A percentile compares a stretch with the other conserved stretches of the same genome.
Conservation (phyloP, 2,329 filamentous ascomycete genomes). For the Fusarium sp. region DNA sequence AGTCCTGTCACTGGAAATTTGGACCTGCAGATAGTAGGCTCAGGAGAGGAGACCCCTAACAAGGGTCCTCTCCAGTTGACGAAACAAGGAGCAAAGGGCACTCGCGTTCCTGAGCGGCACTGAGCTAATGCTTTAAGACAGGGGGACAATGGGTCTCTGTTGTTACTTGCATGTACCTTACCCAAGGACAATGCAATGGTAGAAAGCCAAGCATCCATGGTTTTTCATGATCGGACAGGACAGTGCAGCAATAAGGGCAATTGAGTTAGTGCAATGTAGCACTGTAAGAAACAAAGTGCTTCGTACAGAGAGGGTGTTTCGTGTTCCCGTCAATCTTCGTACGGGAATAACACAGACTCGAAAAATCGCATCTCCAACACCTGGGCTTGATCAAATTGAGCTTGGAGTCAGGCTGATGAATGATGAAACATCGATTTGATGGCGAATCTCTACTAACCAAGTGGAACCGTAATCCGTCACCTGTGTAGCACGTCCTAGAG, state of each 20-base stretch:
- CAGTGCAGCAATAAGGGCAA: background rate
- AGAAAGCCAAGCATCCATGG: background rate
- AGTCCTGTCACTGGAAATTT: slow-evolving; percentile 43
- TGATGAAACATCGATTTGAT: slow-evolving; percentile 33
- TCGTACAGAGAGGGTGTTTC: background rate
- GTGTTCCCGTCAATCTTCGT: background rate
- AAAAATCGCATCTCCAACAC: background rate
- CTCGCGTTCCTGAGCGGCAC: slow-evolving; percentile 22
- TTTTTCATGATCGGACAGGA: background rate
- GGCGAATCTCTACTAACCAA: slow-evolving; percentile 1
- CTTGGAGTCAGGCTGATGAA: slow-evolving; percentile 13
- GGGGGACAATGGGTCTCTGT: slow-evolving; percentile 13
- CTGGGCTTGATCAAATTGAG: slow-evolving; percentile 5
- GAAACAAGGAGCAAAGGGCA: slow-evolving; percentile 34
- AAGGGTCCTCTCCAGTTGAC: slow-evolving; percentile 33
- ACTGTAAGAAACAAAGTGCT: background rate
- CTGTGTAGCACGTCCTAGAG: background rate
- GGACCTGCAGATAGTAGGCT: slow-evolving; percentile 40
- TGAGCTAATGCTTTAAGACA: slow-evolving; percentile 21
- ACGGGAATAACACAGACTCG: slow-evolving; percentile 12
- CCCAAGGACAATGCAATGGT: background rate
- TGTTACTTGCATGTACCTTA: slow-evolving; percentile 21
- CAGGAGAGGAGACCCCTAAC: slow-evolving; percentile 37
- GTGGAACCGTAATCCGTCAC: slow-evolving; percentile 14
- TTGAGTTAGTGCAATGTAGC: background rate